Base-by-base conservation (phyloP, 352 stramenopile genomes). In the Phytophthora agathidicida region DNA sequence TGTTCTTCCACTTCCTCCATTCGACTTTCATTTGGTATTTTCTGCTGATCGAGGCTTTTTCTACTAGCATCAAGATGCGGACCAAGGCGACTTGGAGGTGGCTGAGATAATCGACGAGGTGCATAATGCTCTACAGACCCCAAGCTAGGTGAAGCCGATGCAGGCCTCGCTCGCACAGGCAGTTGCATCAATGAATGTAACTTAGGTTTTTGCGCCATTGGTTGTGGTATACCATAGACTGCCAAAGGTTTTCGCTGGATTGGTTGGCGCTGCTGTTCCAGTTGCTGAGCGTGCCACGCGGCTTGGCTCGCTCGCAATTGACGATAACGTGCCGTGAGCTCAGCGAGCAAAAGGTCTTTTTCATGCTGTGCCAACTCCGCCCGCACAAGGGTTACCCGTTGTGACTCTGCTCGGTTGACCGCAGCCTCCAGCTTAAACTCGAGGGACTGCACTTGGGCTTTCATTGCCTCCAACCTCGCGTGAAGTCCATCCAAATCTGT, bases 321-420 rank as follows among this genome's bases (percentile, higher is more conserved):
- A 5, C 71, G 76, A 48, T 80, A 83, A 7, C 77, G 73, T 2
- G 68, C 63, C 0, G 70, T 87, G 14, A 90, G 60, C 24, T 86
- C 76, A 2, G 60, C 65, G 13, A 90, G 51, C 31, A 90, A 28
- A 7, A 77, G 66, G n/a, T 86, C 74, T 7, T 87, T 88, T 50
- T 90, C 80, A 2, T 79, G 65, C 14, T 82, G 55, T 22, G 72
- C 49, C 36, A 90, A 58, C 19, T 84, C 62, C 0, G 59, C 56
- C 35, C 68, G 73, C 5, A 75, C 63, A 1, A 87, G 52, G 3
- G 63, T 28, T 51, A 90, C 47, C 1, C 60, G 61, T 30, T 88
- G 78, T 4, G 49, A 27, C 22, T 82, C 56, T 22, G 48, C 53
- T 36, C 70, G 60, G 9, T 57, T 66, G 20, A 22, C 42, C 16